These are phyloP conservation scores for Fusarium sp. DNA, from an alignment of 2,329 filamentous ascomycete species.

Conservation along the genomic window DNA sequence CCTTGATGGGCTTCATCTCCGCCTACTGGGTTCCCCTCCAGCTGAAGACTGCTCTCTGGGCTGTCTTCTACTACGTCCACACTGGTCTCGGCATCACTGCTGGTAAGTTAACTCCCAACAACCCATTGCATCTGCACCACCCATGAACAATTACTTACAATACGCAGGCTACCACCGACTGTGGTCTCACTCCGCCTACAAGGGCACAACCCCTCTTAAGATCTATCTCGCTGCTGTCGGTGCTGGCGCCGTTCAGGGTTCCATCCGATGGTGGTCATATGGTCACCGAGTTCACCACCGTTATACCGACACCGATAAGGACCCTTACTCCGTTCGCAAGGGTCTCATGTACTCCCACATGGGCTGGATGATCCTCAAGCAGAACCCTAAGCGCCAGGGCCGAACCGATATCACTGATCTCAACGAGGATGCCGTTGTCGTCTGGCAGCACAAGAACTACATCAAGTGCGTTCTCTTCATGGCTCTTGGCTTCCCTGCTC, in stretches of 20 bases:
- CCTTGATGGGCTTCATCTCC: conserved; percentile 76
- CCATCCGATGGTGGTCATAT: conserved; percentile 88
- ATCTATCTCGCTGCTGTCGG: conserved; percentile 86
- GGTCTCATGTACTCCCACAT: conserved; percentile 82
- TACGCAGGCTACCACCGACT: conserved; percentile 69
- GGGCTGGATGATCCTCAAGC: conserved; percentile 94
- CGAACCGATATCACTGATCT: conserved; percentile 89
- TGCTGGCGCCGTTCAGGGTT: conserved; percentile 85
- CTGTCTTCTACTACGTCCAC: conserved; percentile 84
- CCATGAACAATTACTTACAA: conserved; percentile 2
- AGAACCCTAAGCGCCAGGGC: conserved; percentile 89
- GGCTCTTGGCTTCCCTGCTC: conserved; percentile 79
- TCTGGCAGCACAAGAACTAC: conserved; percentile 91
- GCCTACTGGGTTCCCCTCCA: conserved; percentile 83
- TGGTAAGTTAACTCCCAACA: conserved; percentile 60
- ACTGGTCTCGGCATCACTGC: conserved; percentile 84
- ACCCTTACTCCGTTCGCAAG: conserved; percentile 91
- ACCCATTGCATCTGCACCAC: neutral
- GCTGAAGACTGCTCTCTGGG: conserved; percentile 77
- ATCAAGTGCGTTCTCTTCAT: conserved; percentile 82
- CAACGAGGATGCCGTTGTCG: conserved; percentile 85
- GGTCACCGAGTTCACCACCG: conserved; percentile 90
- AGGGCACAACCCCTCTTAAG: conserved; percentile 78
- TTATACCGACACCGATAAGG: conserved; percentile 93
- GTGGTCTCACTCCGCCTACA: conserved; percentile 89